Base-by-base conservation (phyloP, 2,329 filamentous ascomycete genomes). In the Onygena corvina region DNA sequence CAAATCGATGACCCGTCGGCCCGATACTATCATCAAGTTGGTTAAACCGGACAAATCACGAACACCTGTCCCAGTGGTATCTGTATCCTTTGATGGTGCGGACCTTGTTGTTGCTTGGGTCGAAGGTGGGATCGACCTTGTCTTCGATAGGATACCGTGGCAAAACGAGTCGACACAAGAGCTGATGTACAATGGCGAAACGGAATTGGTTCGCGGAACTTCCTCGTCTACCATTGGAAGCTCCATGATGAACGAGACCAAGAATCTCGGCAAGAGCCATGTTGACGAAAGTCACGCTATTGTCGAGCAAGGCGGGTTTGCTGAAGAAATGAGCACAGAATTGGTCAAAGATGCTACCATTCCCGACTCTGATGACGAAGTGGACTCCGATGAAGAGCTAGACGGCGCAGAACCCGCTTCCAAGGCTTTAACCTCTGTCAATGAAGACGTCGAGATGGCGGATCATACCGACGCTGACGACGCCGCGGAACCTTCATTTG, bases 401-500 rank as follows among this genome's bases (percentile, higher is more conserved):
- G 50, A 53, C 44, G 52, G 52, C n/a, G 45, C 44, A 36, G 38
- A 53, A 21, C 49, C 42, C 31, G 25, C 40, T 29, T 35, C 42
- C n/a, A 27, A 14, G 3, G 46, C 29, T 18, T 5, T 20, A 18
- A 49, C 50, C 56, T 25, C 40, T n/a, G 11, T 27, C n/a, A 52
- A 50, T 35, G 48, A 48, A 3, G 66, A 67, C 50, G 50, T 58
- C 46, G 57, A 57, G 12, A 66, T 64, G 56, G 59, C 67, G 9
- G 67, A 65, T 30, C 59, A 57, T 7, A 68, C 71, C 69, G 25
- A 65, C 6, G 64, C 59, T 4, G 62, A 66, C 33, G 71, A 68
- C 34, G 71, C 72, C 33, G 65, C 64, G 49, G 76, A 77, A 55
- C 84, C 86, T 2, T 86, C 87, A 0, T 94, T 96, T 64, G 90